Conservation (phyloP, 805 yeast genomes). For the Brettanomyces anomalus region DNA sequence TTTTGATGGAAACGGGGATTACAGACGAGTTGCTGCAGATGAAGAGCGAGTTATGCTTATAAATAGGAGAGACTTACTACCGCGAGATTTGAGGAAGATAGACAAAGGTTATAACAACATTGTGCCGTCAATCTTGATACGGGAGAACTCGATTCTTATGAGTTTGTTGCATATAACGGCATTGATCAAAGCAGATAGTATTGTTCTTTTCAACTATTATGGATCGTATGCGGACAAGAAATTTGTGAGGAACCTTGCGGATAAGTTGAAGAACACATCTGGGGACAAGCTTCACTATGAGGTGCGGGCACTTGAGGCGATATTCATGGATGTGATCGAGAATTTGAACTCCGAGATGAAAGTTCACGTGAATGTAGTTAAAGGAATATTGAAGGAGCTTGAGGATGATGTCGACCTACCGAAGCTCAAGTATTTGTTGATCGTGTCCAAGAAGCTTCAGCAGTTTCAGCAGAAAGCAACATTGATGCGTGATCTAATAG, state of each 20-base stretch:
- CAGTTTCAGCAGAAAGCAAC: slow-evolving; percentile 80
- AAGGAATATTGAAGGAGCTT: slow-evolving; percentile 63
- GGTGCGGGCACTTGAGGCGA: slow-evolving; percentile 81
- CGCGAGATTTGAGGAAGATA: slow-evolving; percentile 47
- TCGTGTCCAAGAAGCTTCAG: slow-evolving; percentile 77
- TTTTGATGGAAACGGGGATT: slow-evolving; percentile 37
- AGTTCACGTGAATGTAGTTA: slow-evolving; percentile 68
- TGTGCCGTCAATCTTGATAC: slow-evolving; percentile 46
- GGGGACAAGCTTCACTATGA: slow-evolving; percentile 64
- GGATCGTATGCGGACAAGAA: slow-evolving; percentile 35
- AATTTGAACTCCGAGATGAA: slow-evolving; percentile 81
- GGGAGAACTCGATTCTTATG: slow-evolving; percentile 37
- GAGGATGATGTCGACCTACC: slow-evolving; percentile 78
- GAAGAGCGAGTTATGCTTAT: slow-evolving; percentile 34
- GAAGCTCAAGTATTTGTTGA: slow-evolving; percentile 65
- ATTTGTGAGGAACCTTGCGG: slow-evolving; percentile 35
- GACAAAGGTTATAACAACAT: slow-evolving; percentile 39
- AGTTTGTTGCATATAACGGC: slow-evolving; percentile 43
- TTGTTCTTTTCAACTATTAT: slow-evolving; percentile 41
- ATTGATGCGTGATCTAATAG: slow-evolving; percentile 73
- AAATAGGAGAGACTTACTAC: slow-evolving; percentile 35
- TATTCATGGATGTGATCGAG: slow-evolving; percentile 69
- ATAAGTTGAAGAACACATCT: slow-evolving; percentile 27
- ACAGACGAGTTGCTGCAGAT: slow-evolving; percentile 36
- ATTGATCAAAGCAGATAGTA: slow-evolving; percentile 41